Evolutionary conservation across 345 rosid species (phyloP), one percentile per base, ranked within the genome.

Genomic region (Sapria himalayana): DNA sequence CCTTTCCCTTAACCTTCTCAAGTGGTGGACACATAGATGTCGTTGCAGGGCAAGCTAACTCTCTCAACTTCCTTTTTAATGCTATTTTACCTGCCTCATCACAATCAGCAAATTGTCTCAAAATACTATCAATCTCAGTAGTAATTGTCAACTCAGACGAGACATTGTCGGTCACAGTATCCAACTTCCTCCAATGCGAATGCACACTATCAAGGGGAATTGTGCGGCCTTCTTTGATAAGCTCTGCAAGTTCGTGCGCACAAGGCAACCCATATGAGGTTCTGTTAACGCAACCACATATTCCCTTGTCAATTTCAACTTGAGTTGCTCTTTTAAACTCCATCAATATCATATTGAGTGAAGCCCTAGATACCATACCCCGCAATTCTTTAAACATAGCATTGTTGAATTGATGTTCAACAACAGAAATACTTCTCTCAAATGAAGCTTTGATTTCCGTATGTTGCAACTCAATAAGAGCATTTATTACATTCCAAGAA

Each of bases 161-260:
- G n/a, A n/a, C n/a, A n/a, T n/a, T n/a, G n/a, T n/a, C n/a, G n/a
- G n/a, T n/a, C n/a, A n/a, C n/a, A n/a, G n/a, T n/a, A n/a, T n/a
- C n/a, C n/a, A n/a, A n/a, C 29, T 48, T 25, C 20, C 15, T 48
- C 52, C 52, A 48, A 25, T 48, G 45, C 19, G 29, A 39, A 37
- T 48, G 35, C 23, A 48, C 25, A 6, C 27, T 16, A 20, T 11
- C 37, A 19, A 48, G 24, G 15, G 52, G 52, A 48, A 48, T 48
- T 14, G 45, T 32, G 27, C 18, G 34, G 10, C 24, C 19, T 38
- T 48, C 52, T 19, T 23, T 38, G 11, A 25, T 48, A 20, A 37
- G 39, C 14, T 18, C 23, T 18, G 52, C 45, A 37, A 48, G 37
- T 45, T 48, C 52, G 29, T 48, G 52, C 9, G 52, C 52, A 39